Base-by-base conservation (phyloP, 257 asterid genomes). In the Penstemon eatonii region DNA sequence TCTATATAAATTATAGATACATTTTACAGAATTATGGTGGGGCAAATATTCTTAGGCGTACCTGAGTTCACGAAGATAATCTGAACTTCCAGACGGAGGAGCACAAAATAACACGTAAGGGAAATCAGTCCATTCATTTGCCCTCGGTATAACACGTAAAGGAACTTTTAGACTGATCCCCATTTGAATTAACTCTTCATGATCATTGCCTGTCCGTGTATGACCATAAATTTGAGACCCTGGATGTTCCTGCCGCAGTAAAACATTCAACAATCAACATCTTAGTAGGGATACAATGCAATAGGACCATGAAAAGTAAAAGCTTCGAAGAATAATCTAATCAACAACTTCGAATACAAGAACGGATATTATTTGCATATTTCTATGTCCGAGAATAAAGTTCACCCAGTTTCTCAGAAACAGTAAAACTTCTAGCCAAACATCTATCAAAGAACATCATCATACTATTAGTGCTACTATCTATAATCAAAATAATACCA, bases 61-160 rank as follows among this genome's bases (percentile, higher is more conserved):
- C 99, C 92, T 83, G 61, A 94, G 85, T 79, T 94, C 97, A 77
- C 87, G 89, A 46, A 91, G 85, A 78, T 94, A 94, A 77, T 94
- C 97, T 43, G 78, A 42, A 71, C 71, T 83, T 60, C 84, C 75
- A 7, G 78, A 87, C 38, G 97, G 96, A 78, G 97, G 97, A 67
- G 96, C 97, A 78, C 97, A 91, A 79, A 89, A 94, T 55, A 94
- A 84, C 71, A 94, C 93, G 71, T 81, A 89, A 44, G 99, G 95
- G 74, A 88, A 89, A 84, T 71, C 75, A 44, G 67, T 53, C 53
- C 68, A 42, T 70, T 56, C 77, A 65, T 72, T 70, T 73, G 82
- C 97, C 79, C 85, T 85, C 8, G 82, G 72, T 68, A 76, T 25
- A 25, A 25, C 33, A 25, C 33, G 33, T 25, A 25, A 25, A 25